A percentile compares a stretch with the other conserved stretches of the same genome.
These are phyloP conservation scores for Phytophthora boehmeriae DNA, from an alignment of 352 stramenopile genomes.

Conservation along the genomic window DNA sequence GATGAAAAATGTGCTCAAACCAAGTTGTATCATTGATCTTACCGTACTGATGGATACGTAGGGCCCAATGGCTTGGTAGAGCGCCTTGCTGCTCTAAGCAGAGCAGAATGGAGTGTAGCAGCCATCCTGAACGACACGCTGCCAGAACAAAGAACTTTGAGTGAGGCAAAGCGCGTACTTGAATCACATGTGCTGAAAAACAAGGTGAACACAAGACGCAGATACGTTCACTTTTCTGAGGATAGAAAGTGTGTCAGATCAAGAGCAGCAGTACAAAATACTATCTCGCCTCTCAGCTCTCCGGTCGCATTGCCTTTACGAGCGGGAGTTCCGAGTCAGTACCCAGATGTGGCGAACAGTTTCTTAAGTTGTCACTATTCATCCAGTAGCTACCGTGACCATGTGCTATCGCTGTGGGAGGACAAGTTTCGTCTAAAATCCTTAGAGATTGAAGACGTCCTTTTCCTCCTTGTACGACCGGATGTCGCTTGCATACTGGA, in stretches of 20 bases:
- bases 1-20: not conserved
- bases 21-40: not conserved
- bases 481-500: constrained; percentile 49
- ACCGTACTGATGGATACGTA: constrained; percentile 5
- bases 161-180: constrained; percentile 26
- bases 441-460: constrained; percentile 44
- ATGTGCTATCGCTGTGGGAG: constrained; percentile 53
- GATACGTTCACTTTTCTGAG: not conserved
- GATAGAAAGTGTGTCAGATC: constrained; percentile 2
- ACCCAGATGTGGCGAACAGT: not conserved
- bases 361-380: not conserved
- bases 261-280: constrained; percentile 13
- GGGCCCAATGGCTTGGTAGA: constrained; percentile 12
- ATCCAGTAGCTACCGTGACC: constrained; percentile 9
- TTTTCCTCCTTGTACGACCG: constrained; percentile 52
- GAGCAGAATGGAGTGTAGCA: constrained; percentile 30
- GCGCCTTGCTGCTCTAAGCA: constrained; percentile 24
- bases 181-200: not conserved
- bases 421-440: constrained; percentile 51
- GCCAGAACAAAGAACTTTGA: constrained; percentile 35
- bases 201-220: constrained; percentile 8
- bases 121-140: constrained; percentile 44
- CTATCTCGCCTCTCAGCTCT: not conserved
- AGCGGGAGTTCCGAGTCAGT: too few relatives aligned
- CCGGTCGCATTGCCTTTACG: not conserved